Evolutionary conservation across 192 early-diverging fungal species (phyloP), one percentile per base, ranked within the genome.

Genomic region (Mortierella alpina): DNA sequence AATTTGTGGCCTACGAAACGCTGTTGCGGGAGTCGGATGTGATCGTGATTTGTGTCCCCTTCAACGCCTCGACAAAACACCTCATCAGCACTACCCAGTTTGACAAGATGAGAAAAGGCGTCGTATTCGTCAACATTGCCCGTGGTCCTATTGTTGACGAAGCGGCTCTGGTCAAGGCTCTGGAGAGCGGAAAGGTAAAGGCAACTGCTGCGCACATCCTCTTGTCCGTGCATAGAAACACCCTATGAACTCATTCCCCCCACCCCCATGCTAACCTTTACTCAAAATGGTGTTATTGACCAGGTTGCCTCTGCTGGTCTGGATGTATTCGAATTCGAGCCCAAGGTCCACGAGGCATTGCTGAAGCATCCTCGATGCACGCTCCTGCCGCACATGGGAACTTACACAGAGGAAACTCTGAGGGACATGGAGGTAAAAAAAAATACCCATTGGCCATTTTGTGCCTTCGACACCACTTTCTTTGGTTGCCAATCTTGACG

Each of bases 91-190:
- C 65, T 23, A 63, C 65, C 7, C 85, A 88, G 57, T 86, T 89
- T 52, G 65, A 85, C 23, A 82, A 77, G 74, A 86, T 88, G 84
- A 89, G 84, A 40, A 69, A 83, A 17, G 85, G 85, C 7, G 84
- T 82, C 9, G 75, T 88, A 22, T 23, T 89, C 20, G 68, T 89
- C 39, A 89, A 89, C 70, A 85, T 85, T 48, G 68, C 85, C 11
- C 83, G 87, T 4, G 88, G 88, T 6, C 69, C 82, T 11, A 70
- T 89, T 0, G 70, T 89, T 39, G 73, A 88, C 45, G 88, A 89
- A 54, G 79, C 68, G 44, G 88, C 86, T 6, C 71, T 89, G 47
- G 84, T 85, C 11, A 76, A 80, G 42, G 83, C 86, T 45, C 64
- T 89, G 40, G 83, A 88, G 15, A 76, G 75, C 14, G 87, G 88